A percentile compares a stretch with the other conserved stretches of the same genome.
Conservation (phyloP, 2,329 filamentous ascomycete species). For the Catunica adiposa region DNA sequence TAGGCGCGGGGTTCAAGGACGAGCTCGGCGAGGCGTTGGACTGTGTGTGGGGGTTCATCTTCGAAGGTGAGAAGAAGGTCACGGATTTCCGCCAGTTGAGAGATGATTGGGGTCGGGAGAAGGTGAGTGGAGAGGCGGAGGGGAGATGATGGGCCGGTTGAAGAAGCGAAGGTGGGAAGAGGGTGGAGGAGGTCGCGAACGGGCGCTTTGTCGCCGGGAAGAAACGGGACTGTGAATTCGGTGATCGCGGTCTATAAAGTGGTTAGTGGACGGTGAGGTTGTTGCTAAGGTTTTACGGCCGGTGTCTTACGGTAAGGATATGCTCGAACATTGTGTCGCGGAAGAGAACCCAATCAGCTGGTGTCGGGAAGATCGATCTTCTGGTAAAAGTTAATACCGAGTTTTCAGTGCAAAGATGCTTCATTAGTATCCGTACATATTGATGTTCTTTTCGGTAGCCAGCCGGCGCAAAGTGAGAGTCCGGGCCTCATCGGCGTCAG, state of each 20-base stretch:
- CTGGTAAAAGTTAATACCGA: neutral
- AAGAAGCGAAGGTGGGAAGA: neutral
- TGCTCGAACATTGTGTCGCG: constrained; percentile 12
- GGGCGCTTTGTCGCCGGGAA: constrained; percentile 8
- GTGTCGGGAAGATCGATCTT: constrained; percentile 1
- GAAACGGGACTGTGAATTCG: constrained; percentile 7
- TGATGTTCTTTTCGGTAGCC: neutral
- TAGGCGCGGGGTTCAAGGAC: constrained; percentile 59
- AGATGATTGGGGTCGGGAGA: constrained; percentile 47
- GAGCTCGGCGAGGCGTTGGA: constrained; percentile 83
- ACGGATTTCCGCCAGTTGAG: constrained; percentile 44
- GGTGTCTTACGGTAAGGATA: constrained; percentile 7
- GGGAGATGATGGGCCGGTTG: constrained; percentile 18
- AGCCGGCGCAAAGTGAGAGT: constrained; percentile 4
- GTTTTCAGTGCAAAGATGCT: neutral
- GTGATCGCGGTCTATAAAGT: constrained; percentile 6
- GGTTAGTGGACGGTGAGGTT: neutral
- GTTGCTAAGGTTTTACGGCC: neutral
- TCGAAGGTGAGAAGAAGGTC: constrained; percentile 52
- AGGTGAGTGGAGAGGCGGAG: constrained; percentile 24
- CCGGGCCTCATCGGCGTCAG: neutral
- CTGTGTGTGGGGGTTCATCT: constrained; percentile 68
- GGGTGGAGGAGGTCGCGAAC: constrained; percentile 7
- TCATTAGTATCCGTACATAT: neutral
- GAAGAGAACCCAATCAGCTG: constrained; percentile 7